Percentiles rank a stretch among this genome's conserved stretches.
Conservation (phyloP, 179 eudicot genomes). For the Nepenthes alata region DNA sequence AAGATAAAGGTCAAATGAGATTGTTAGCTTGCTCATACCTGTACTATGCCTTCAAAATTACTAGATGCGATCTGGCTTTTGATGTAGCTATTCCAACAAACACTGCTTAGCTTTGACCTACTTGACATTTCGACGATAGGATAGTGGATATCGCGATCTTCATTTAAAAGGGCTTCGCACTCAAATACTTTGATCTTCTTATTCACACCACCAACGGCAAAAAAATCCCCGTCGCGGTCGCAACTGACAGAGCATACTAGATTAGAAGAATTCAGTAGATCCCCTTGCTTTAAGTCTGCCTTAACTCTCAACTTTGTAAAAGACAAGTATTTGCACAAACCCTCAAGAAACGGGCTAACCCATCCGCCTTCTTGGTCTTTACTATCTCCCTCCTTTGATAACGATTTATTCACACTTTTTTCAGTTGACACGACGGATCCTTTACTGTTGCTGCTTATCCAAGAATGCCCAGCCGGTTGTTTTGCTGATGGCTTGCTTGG, state of each 20-base stretch:
- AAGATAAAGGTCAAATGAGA: too few relatives aligned
- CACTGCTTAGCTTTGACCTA: conserved; percentile 80
- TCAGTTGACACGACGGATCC: conserved; percentile 58
- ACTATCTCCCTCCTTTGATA: conserved; percentile 24
- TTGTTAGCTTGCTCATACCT: conserved; percentile 33
- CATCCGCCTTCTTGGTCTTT: conserved; percentile 53
- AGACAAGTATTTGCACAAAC: conserved; percentile 75
- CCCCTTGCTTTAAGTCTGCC: conserved; percentile 91
- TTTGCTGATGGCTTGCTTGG: conserved; percentile 38
- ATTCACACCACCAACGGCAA: conserved; percentile 95
- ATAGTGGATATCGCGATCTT: conserved; percentile 80
- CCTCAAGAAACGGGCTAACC: conserved; percentile 82
- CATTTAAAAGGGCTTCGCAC: conserved; percentile 51
- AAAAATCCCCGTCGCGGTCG: conserved; percentile 90
- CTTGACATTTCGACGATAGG: conserved; percentile 85
- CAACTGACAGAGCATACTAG: conserved; percentile 83
- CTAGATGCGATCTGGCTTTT: conserved; percentile 96
- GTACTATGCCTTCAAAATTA: conserved; percentile 88
- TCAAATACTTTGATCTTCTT: conserved; percentile 93
- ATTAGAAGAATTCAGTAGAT: conserved; percentile 80
- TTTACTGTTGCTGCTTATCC: conserved; percentile 48
- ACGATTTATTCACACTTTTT: conserved; percentile 49
- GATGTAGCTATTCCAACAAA: conserved; percentile 95
- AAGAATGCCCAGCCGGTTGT: conserved; percentile 31
- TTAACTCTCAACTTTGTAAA: conserved; percentile 55